A percentile compares a stretch with the other conserved stretches of the same genome.
phyloP scores from a whole-genome alignment of 495 filamentous ascomycete genomes.

The Ascodesmis nigricans region DNA sequence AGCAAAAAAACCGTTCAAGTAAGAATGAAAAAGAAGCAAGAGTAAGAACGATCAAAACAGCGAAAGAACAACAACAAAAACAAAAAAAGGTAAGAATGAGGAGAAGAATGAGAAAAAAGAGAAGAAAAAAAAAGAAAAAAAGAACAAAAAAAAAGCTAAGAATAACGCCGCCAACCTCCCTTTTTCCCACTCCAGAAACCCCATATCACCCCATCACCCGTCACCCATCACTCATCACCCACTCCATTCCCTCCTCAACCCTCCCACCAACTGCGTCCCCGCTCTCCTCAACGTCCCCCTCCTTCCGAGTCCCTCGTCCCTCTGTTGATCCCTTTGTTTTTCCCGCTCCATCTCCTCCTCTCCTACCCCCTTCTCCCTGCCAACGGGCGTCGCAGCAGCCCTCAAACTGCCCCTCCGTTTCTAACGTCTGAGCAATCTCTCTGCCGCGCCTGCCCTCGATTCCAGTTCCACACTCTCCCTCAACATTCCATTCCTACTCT shows the following conservation, averaged over 20 bases:
- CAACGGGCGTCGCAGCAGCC: background rate
- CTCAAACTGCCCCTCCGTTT: background rate
- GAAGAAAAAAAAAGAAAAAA: background rate
- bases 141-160: no score
- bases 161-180: no score
- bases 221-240: no score
- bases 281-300: background rate
- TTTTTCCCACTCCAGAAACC: background rate
- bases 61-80: background rate
- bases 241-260: no score
- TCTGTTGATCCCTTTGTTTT: background rate
- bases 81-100: background rate
- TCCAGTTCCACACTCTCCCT: conserved; percentile 19
- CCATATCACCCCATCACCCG: background rate
- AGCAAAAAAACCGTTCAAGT: background rate
- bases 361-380: no score
- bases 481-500: conserved; percentile 5
- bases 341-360: background rate
- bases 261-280: background rate
- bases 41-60: background rate
- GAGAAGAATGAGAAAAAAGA: background rate
- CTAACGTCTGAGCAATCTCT: background rate
- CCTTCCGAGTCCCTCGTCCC: background rate
- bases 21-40: background rate
- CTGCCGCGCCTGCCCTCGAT: conserved; percentile 3